These are phyloP conservation scores for Chrysoporthe austroafricana DNA, from an alignment of 2,329 filamentous ascomycete species.

Conservation along the genomic window DNA sequence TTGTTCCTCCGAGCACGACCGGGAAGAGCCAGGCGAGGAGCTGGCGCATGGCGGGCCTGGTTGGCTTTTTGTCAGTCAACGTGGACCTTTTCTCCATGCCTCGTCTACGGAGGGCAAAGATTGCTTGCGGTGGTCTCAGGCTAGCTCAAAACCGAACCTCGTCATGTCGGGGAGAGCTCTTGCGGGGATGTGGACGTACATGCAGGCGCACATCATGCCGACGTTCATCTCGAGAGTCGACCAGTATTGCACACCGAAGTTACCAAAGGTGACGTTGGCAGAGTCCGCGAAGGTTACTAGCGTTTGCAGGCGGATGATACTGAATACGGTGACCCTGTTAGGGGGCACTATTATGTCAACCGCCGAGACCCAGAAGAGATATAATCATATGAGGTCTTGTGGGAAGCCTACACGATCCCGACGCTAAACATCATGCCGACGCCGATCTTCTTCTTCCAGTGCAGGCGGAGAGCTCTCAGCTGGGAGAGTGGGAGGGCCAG, in stretches of 20 bases:
- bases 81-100: not conserved
- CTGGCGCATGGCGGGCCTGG: slow-evolving; percentile 21
- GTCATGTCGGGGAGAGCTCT: not conserved
- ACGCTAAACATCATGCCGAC: slow-evolving; percentile 49
- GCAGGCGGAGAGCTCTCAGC: slow-evolving; percentile 39
- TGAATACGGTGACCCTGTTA: slow-evolving; percentile 39
- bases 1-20: slow-evolving; percentile 7
- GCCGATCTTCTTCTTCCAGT: slow-evolving; percentile 48
- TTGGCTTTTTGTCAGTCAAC: not conserved
- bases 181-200: slow-evolving; percentile 32
- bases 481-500: slow-evolving; percentile 46
- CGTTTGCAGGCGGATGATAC: slow-evolving; percentile 37
- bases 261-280: slow-evolving; percentile 38
- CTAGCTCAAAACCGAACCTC: not conserved
- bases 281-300: slow-evolving; percentile 36
- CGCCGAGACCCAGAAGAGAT: not conserved
- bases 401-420: slow-evolving; percentile 39
- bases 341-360: not conserved
- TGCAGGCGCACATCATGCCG: slow-evolving; percentile 40
- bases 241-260: slow-evolving; percentile 37
- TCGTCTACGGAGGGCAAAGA: not conserved
- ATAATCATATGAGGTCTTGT: not conserved
- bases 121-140: not conserved
- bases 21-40: slow-evolving; percentile 19
- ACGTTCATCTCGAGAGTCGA: slow-evolving; percentile 41